These are phyloP conservation scores for Triticum urartu DNA, from an alignment of 176 grass and related monocot species.

Conservation along the genomic window DNA sequence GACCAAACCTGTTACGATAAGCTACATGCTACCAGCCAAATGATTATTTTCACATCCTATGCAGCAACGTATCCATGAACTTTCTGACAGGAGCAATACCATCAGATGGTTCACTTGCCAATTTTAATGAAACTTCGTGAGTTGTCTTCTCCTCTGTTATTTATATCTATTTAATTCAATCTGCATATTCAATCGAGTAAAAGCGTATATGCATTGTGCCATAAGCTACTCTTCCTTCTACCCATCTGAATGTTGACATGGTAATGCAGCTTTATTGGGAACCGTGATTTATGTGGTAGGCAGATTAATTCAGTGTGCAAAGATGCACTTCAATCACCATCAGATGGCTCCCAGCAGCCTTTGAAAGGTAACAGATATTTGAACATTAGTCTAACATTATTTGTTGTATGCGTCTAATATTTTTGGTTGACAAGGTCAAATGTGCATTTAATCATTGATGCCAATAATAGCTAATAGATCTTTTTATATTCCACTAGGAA, in stretches of 20 bases:
- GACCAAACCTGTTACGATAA: conserved; percentile 8
- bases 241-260: conserved; percentile 14
- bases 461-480: neutral
- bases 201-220: neutral
- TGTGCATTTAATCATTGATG: neutral
- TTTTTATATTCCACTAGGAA: conserved; percentile 11
- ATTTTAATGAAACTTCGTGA: conserved; percentile 93
- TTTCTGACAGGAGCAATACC: conserved; percentile 93
- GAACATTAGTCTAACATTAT: neutral
- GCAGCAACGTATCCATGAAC: conserved; percentile 99
- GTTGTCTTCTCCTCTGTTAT: conserved; percentile 40
- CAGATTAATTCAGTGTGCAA: conserved; percentile 90
- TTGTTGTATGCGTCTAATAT: conserved; percentile 4
- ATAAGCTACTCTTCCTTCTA: neutral
- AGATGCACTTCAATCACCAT: conserved; percentile 64
- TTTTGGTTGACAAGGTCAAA: neutral
- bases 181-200: conserved; percentile 1
- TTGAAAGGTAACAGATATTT: conserved; percentile 52
- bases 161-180: conserved; percentile 22
- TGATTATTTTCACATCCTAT: conserved; percentile 29
- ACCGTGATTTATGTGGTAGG: conserved; percentile 89
- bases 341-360: conserved; percentile 45
- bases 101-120: conserved; percentile 60
- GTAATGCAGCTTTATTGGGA: conserved; percentile 65
- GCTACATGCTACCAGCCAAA: neutral